Evolutionary conservation across 2,329 filamentous ascomycete genomes (phyloP), one percentile per base, ranked within the genome.

Genomic region (Cytospora leucostoma): DNA sequence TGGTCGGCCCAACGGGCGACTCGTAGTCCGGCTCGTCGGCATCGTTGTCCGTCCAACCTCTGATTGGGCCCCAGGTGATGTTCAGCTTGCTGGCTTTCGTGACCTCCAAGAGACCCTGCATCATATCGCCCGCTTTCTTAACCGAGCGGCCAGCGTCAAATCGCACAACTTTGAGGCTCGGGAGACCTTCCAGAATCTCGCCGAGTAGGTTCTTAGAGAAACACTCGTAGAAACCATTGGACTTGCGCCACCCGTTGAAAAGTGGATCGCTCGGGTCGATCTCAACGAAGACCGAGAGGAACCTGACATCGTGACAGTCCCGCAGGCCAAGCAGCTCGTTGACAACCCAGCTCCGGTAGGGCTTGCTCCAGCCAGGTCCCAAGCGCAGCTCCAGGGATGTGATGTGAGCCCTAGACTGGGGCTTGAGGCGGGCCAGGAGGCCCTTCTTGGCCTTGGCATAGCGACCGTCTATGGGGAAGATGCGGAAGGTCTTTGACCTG

Each of bases 401-500:
- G 52, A 93, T 79, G 53, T 77, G 81, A 17, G 78, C 76, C 38
- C 88, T 84, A 72, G 90, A 88, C 35, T 76, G 78, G 0, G 83
- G 75, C 21, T 86, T 85, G 61, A 93, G 75, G 19, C 89, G 86
- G 7, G 87, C 83, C 34, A 93, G 79, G 0, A 93, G 78, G 1
- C 90, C 90, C 68, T 85, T 85, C 76, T 91, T 91, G 35, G 86
- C 87, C 75, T 91, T 89, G 78, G 90, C 90, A 75, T 88, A 87
- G 47, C 83, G 81, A 52, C 86, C 86, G 27, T 83, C 79, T 4
- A 82, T 86, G 13, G 88, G 88, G 69, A 92, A 92, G 40, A 93
- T 73, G 61, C 88, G 86, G 59, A 90, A 83, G 0, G 82, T 80
- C 59, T 84, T 82, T 10, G 79, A 81, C 71, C 83, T 84, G 75